A percentile compares a stretch with the other conserved stretches of the same genome.
Evolutionary conservation across 768 basidiomycete genomes (phyloP).

Genomic region (Tephrocybe sp.): DNA sequence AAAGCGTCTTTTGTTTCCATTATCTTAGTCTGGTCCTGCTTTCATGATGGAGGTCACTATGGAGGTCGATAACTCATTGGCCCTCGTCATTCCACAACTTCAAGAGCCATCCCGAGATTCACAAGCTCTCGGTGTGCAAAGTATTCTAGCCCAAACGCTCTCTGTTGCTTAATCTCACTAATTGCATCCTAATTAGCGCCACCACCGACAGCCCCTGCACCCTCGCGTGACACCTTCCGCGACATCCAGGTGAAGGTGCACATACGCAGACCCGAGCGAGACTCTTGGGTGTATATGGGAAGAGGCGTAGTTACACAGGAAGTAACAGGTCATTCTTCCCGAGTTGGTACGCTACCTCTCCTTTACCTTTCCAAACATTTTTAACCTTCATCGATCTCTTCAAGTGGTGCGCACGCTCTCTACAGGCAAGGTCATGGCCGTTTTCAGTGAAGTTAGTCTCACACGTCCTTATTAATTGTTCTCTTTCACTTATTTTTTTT

Average conservation of each 20-base stretch:
- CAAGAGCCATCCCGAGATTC: slow-evolving; percentile 18
- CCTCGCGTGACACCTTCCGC: slow-evolving; percentile 59
- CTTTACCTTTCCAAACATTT: not conserved
- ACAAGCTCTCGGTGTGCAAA: slow-evolving; percentile 20
- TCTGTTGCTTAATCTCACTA: slow-evolving; percentile 1
- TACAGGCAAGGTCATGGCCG: slow-evolving; percentile 65
- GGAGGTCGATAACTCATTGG: slow-evolving; percentile 42
- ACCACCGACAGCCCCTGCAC: slow-evolving; percentile 20
- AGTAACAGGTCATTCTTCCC: slow-evolving; percentile 70
- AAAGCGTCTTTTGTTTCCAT: not conserved
- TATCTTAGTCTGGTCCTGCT: not conserved
- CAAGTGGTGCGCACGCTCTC: slow-evolving; percentile 65
- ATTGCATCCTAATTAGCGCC: slow-evolving; percentile 11
- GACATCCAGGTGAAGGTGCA: slow-evolving; percentile 87
- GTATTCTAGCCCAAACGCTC: slow-evolving; percentile 5
- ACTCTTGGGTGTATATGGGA: slow-evolving; percentile 82
- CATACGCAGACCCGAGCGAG: slow-evolving; percentile 74
- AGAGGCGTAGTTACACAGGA: slow-evolving; percentile 78
- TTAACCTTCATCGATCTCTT: slow-evolving; percentile 5
- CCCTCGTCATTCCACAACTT: slow-evolving; percentile 15
- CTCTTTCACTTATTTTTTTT: not conserved
- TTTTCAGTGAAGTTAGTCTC: slow-evolving; percentile 72
- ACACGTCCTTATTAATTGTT: not conserved
- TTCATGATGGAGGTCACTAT: slow-evolving; percentile 41
- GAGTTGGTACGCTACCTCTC: slow-evolving; percentile 61